A percentile compares a stretch with the other conserved stretches of the same genome.
Conservation (phyloP, 257 asterid genomes). For the Henckelia pumila region DNA sequence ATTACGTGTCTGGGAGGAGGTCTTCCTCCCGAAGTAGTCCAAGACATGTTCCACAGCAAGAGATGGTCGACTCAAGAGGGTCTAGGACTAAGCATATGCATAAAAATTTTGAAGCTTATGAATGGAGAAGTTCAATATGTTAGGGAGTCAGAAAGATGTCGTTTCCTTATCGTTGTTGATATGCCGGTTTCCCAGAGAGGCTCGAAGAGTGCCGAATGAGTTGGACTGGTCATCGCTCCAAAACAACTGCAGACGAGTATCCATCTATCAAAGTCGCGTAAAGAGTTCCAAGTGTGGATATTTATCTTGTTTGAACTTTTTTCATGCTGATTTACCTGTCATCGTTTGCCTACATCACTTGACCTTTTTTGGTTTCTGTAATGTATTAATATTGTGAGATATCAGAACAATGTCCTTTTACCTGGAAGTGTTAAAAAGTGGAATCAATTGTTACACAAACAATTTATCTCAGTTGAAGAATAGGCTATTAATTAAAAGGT, state of each 20-base stretch:
- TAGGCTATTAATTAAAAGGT: too few species aligned
- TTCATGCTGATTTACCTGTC: too few species aligned
- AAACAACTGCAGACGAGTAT: not conserved
- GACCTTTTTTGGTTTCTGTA: too few species aligned
- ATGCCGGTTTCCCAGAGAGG: conserved; percentile 46
- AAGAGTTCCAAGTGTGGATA: too few species aligned
- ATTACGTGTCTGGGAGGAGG: conserved; percentile 86
- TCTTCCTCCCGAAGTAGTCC: conserved; percentile 71
- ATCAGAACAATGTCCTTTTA: too few species aligned
- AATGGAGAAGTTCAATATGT: conserved; percentile 84
- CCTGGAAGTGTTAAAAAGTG: too few species aligned
- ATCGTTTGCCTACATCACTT: too few species aligned
- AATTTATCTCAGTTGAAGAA: too few species aligned
- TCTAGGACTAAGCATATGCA: conserved; percentile 65
- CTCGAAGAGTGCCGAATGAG: conserved; percentile 31
- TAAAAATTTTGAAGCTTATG: conserved; percentile 75
- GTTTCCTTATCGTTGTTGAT: conserved; percentile 55
- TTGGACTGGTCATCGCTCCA: not conserved
- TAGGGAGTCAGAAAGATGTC: conserved; percentile 71
- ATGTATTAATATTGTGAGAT: too few species aligned
- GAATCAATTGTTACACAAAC: too few species aligned
- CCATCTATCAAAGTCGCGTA: too few species aligned
- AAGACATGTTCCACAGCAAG: conserved; percentile 75
- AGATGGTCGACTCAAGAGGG: conserved; percentile 78
- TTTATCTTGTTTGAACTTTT: too few species aligned